These are phyloP conservation scores for Aspergillus baeticus DNA, from an alignment of 495 filamentous ascomycete species.

Conservation along the genomic window DNA sequence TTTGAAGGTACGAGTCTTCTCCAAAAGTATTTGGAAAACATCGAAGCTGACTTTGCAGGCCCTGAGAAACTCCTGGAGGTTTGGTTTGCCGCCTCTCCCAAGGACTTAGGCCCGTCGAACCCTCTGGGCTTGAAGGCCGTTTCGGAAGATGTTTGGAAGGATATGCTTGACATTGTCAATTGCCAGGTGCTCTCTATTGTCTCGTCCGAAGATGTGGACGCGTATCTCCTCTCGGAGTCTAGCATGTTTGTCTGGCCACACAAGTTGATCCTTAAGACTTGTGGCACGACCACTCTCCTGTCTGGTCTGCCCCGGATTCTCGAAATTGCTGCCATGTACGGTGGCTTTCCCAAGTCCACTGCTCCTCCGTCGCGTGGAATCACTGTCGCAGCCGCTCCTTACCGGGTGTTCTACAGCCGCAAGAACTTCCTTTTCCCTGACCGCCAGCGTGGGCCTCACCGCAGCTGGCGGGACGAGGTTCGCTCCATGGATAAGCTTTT, in stretches of 20 bases:
- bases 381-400: slow-evolving; percentile 74
- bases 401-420: slow-evolving; percentile 96
- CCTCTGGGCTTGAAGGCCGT: slow-evolving; percentile 86
- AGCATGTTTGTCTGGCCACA: slow-evolving; percentile 99
- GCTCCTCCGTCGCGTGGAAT: slow-evolving; percentile 54
- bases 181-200: slow-evolving; percentile 97
- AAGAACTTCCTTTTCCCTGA: slow-evolving; percentile 98
- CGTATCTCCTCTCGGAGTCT: slow-evolving; percentile 96
- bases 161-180: slow-evolving; percentile 95
- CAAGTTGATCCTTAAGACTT: slow-evolving; percentile 98
- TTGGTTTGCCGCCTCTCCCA: slow-evolving; percentile 87
- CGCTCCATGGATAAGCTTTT: slow-evolving; percentile 87
- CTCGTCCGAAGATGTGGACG: slow-evolving; percentile 92
- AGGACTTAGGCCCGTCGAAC: slow-evolving; percentile 66
- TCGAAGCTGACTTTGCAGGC: slow-evolving; percentile 46
- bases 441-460: slow-evolving; percentile 89
- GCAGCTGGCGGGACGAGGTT: slow-evolving; percentile 97
- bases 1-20: slow-evolving; percentile 73
- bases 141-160: slow-evolving; percentile 81
- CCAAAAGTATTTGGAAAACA: not conserved
- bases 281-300: slow-evolving; percentile 93
- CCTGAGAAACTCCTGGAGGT: slow-evolving; percentile 98
- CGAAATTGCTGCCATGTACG: slow-evolving; percentile 82
- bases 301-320: slow-evolving; percentile 85
- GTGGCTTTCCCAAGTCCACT: slow-evolving; percentile 74